A percentile compares a stretch with the other conserved stretches of the same genome.
These are phyloP conservation scores for Solanum okadae DNA, from an alignment of 257 asterid genomes.

Conservation along the genomic window DNA sequence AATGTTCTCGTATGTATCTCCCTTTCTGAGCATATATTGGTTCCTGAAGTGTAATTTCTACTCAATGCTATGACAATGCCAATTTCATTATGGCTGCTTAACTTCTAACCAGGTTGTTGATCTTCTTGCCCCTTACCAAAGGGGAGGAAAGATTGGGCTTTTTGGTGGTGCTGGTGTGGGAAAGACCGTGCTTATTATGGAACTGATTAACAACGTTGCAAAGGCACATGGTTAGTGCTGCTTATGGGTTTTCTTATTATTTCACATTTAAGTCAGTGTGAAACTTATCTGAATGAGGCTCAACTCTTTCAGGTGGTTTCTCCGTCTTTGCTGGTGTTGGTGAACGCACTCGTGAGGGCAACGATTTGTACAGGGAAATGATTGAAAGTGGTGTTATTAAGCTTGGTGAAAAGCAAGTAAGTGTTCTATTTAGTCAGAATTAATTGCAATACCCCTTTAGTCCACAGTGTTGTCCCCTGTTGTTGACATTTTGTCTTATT, in stretches of 20 bases:
- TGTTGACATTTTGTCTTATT: neutral
- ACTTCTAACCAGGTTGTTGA: slow-evolving; percentile 62
- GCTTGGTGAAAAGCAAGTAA: slow-evolving; percentile 95
- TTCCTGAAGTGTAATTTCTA: neutral
- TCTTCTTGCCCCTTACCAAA: slow-evolving; percentile 97
- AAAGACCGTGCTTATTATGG: slow-evolving; percentile 94
- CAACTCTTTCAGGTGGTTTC: slow-evolving; percentile 67
- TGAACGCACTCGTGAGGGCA: slow-evolving; percentile 98
- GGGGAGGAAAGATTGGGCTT: slow-evolving; percentile 96
- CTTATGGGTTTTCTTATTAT: neutral
- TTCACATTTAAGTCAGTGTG: neutral
- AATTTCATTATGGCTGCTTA: neutral
- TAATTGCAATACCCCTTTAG: neutral
- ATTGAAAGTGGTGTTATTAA: slow-evolving; percentile 99
- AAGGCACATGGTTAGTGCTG: slow-evolving; percentile 78
- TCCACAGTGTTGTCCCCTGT: neutral
- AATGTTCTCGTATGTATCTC: neutral
- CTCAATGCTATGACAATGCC: neutral
- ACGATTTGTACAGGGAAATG: slow-evolving; percentile 97
- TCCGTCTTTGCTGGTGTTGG: slow-evolving; percentile 99
- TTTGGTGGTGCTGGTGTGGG: slow-evolving; percentile 99
- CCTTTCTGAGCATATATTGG: neutral
- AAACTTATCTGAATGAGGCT: neutral
- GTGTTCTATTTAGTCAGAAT: neutral
- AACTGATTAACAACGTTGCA: slow-evolving; percentile 86